phyloP scores from a whole-genome alignment of 352 stramenopile species.

The Halophytophthora polymorphica region DNA sequence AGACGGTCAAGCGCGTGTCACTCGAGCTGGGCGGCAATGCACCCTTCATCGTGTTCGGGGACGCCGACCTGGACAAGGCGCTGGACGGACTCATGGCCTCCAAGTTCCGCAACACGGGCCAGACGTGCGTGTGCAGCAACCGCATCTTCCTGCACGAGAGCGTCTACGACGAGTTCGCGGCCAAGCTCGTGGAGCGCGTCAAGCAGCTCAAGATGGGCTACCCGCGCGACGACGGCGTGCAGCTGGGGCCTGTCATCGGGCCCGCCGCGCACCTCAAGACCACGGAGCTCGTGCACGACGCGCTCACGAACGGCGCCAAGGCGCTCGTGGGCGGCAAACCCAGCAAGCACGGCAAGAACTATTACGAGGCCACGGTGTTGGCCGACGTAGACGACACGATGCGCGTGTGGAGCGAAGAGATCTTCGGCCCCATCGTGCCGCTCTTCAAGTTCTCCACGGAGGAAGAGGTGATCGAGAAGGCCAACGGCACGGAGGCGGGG shows the following conservation, averaged over 20 bases:
- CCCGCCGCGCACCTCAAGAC: slow-evolving; percentile 86
- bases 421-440: slow-evolving; percentile 94
- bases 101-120: slow-evolving; percentile 90
- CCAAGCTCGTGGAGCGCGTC: slow-evolving; percentile 70
- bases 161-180: slow-evolving; percentile 93
- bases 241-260: slow-evolving; percentile 96
- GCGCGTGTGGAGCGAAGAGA: slow-evolving; percentile 90
- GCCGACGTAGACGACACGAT: slow-evolving; percentile 82
- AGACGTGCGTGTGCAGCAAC: slow-evolving; percentile 89
- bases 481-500: slow-evolving; percentile 92
- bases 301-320: slow-evolving; percentile 89
- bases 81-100: slow-evolving; percentile 82
- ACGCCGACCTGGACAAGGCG: slow-evolving; percentile 79
- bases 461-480: slow-evolving; percentile 93
- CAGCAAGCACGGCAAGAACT: slow-evolving; percentile 77
- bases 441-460: slow-evolving; percentile 93
- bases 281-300: slow-evolving; percentile 83
- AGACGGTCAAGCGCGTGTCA: slow-evolving; percentile 78
- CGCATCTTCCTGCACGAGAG: slow-evolving; percentile 93
- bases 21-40: slow-evolving; percentile 92
- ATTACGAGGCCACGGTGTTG: slow-evolving; percentile 95
- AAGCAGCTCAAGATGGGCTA: slow-evolving; percentile 88
- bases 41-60: slow-evolving; percentile 91
- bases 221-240: slow-evolving; percentile 64
- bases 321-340: slow-evolving; percentile 80